Percentiles rank a stretch among this genome's conserved stretches.
These are phyloP conservation scores for Fusarium robinianum DNA, from an alignment of 2,329 filamentous ascomycete species.

Conservation along the genomic window DNA sequence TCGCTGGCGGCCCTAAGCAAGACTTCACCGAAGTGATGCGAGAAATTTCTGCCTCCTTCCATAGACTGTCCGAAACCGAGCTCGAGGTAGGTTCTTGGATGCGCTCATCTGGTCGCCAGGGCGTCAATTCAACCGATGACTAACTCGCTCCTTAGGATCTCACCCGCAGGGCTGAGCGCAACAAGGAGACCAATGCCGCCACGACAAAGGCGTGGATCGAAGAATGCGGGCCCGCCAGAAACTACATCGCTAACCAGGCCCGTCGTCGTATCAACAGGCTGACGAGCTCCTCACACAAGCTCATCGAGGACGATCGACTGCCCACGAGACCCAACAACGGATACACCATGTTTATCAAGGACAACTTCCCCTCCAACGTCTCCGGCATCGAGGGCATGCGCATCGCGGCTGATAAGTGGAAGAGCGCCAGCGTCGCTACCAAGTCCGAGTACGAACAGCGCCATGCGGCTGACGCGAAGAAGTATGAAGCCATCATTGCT, in stretches of 20 bases:
- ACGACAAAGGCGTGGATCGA: conserved; percentile 55
- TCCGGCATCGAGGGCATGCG: conserved; percentile 27
- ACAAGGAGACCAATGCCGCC: conserved; percentile 48
- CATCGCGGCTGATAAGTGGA: conserved; percentile 48
- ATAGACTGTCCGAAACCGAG: conserved; percentile 47
- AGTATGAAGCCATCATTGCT: conserved; percentile 26
- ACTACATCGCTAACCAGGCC: conserved; percentile 53
- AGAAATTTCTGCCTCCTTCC: conserved; percentile 43
- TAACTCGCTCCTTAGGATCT: conserved; percentile 37
- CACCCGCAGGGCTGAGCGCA: conserved; percentile 41
- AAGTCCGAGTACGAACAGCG: conserved; percentile 48
- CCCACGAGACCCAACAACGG: conserved; percentile 46
- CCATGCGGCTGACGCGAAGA: conserved; percentile 18
- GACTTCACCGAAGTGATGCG: conserved; percentile 31
- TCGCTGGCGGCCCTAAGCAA: conserved; percentile 4
- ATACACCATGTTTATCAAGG: conserved; percentile 46
- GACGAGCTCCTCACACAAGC: conserved; percentile 40
- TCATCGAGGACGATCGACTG: conserved; percentile 53
- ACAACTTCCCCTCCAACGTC: conserved; percentile 41
- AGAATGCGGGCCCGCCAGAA: conserved; percentile 44
- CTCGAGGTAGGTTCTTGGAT: conserved; percentile 46
- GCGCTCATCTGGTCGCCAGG: background rate
- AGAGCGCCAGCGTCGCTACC: conserved; percentile 45
- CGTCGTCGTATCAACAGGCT: conserved; percentile 45
- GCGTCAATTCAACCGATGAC: too few relatives aligned